Conservation (phyloP, 2,329 filamentous ascomycete species). For the Fonsecaea monophora region DNA sequence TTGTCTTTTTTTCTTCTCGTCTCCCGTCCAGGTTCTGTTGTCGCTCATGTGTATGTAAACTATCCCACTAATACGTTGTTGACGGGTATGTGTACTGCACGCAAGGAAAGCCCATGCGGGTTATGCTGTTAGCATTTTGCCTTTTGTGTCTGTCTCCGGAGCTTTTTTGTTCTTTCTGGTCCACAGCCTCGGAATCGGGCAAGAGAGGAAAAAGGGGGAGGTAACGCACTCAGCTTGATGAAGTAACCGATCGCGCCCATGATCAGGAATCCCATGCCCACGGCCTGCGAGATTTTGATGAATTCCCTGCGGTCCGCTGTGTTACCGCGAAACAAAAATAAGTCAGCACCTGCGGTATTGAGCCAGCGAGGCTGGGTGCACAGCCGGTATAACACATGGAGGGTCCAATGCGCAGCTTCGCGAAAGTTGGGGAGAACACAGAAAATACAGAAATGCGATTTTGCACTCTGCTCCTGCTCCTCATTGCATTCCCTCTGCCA, state of each 20-base stretch:
- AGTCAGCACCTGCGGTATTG: background rate
- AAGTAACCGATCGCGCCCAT: constrained; percentile 68
- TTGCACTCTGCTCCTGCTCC: too few relatives aligned
- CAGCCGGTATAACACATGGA: too few relatives aligned
- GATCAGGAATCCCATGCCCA: constrained; percentile 65
- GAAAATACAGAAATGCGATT: too few relatives aligned
- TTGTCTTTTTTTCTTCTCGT: background rate
- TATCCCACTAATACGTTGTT: constrained; percentile 59
- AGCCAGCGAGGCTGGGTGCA: background rate
- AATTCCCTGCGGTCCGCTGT: constrained; percentile 66
- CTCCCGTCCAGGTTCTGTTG: background rate
- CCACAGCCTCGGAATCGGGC: background rate
- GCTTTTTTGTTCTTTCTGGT: background rate
- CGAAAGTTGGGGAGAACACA: too few relatives aligned
- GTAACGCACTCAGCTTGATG: constrained; percentile 63
- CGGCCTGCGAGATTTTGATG: constrained; percentile 66
- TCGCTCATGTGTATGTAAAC: background rate
- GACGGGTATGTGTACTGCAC: constrained; percentile 57
- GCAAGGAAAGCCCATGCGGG: background rate
- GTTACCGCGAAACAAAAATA: constrained; percentile 15
- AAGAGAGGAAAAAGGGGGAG: background rate
- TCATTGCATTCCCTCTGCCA: too few relatives aligned
- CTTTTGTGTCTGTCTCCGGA: background rate
- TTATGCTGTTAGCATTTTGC: background rate
- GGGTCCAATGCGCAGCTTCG: too few relatives aligned